phyloP scores from a whole-genome alignment of 2,329 filamentous ascomycete species.

The Ophiosphaerella korrae region DNA sequence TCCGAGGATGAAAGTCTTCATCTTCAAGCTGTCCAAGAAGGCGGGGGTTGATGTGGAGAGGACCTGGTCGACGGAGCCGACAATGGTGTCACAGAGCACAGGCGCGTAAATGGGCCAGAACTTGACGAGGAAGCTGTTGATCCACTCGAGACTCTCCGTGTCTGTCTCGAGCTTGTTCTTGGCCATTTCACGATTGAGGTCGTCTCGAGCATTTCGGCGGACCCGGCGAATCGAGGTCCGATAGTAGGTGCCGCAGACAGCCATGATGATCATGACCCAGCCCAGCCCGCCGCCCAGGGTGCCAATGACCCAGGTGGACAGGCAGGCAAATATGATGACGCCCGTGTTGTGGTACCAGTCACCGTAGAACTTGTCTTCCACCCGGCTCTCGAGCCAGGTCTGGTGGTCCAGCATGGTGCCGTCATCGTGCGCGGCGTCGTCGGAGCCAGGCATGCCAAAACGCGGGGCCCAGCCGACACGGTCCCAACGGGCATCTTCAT shows the following conservation, averaged over 20 bases:
- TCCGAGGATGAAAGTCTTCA: slow-evolving; percentile 92
- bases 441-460: slow-evolving; percentile 65
- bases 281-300: slow-evolving; percentile 87
- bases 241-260: slow-evolving; percentile 91
- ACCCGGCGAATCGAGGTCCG: slow-evolving; percentile 92
- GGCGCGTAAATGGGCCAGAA: slow-evolving; percentile 99
- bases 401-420: slow-evolving; percentile 80
- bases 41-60: slow-evolving; percentile 88
- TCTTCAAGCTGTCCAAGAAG: slow-evolving; percentile 89
- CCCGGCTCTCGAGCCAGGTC: slow-evolving; percentile 80
- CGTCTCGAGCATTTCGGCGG: slow-evolving; percentile 93
- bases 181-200: slow-evolving; percentile 85
- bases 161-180: slow-evolving; percentile 89
- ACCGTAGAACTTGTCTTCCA: slow-evolving; percentile 90
- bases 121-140: slow-evolving; percentile 97
- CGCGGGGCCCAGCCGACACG: slow-evolving; percentile 86
- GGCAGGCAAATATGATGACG: slow-evolving; percentile 91
- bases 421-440: slow-evolving; percentile 63
- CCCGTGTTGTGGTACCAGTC: slow-evolving; percentile 98
- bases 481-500: slow-evolving; percentile 57
- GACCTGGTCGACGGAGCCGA: slow-evolving; percentile 94
- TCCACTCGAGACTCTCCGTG: slow-evolving; percentile 94
- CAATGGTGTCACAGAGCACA: slow-evolving; percentile 87
- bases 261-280: slow-evolving; percentile 95
- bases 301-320: slow-evolving; percentile 88